phyloP scores from a whole-genome alignment of 129 eudicot species.

The Tagetes erecta region DNA sequence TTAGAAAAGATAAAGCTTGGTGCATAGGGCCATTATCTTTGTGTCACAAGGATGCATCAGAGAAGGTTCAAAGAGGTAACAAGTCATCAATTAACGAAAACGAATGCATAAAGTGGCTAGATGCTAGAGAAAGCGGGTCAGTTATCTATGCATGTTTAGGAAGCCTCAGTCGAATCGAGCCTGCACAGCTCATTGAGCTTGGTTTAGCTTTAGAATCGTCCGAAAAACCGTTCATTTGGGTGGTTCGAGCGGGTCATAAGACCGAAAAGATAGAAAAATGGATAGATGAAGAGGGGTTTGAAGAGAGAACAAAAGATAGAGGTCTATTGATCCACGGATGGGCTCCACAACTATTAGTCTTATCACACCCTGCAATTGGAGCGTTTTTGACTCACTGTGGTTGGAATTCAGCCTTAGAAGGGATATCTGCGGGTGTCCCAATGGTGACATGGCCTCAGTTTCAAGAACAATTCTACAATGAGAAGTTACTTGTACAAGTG shows the following conservation, averaged over 20 bases:
- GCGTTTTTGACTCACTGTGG: conserved; percentile 72
- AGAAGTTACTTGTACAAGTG: conserved; percentile 49
- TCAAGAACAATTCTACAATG: conserved; percentile 54
- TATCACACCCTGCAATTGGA: conserved; percentile 53
- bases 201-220: conserved; percentile 45
- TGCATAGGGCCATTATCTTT: conserved; percentile 50
- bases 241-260: conserved; percentile 30
- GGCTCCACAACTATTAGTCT: conserved; percentile 65
- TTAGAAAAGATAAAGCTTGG: conserved; percentile 39
- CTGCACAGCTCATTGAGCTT: conserved; percentile 40
- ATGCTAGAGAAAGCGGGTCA: conserved; percentile 31
- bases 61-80: conserved; percentile 38
- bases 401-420: conserved; percentile 71
- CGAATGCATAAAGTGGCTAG: conserved; percentile 45
- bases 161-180: conserved; percentile 35
- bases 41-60: conserved; percentile 33
- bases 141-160: conserved; percentile 51
- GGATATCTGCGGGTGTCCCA: conserved; percentile 53
- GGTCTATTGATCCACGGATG: conserved; percentile 56
- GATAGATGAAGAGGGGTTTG: conserved; percentile 49
- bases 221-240: conserved; percentile 43
- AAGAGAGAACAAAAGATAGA: conserved; percentile 45
- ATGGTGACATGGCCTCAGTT: conserved; percentile 69
- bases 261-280: conserved; percentile 34
- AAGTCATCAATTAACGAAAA: conserved; percentile 32